Evolutionary conservation across 2,329 filamentous ascomycete genomes (phyloP).

Genomic region (Aspergillus tanneri): DNA sequence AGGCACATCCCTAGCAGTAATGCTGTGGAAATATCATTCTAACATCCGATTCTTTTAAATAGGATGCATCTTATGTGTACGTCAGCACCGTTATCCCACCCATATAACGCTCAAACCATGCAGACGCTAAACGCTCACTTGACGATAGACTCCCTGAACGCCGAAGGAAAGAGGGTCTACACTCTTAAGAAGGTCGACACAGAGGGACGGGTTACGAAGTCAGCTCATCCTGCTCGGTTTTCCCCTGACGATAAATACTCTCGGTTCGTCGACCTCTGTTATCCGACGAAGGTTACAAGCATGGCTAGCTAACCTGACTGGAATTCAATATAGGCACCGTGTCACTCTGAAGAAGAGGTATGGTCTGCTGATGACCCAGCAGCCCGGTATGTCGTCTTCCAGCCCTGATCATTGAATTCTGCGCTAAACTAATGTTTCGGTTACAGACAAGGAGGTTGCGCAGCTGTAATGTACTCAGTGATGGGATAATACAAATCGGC

Average conservation of each 20-base stretch:
- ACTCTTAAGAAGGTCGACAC: slow-evolving; percentile 78
- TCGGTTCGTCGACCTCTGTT: slow-evolving; percentile 46
- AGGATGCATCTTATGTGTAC: slow-evolving; percentile 47
- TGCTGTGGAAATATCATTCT: no score
- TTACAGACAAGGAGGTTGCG: slow-evolving; percentile 29
- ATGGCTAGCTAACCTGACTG: slow-evolving; percentile 9
- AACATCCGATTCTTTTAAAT: background rate
- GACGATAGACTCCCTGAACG: slow-evolving; percentile 69
- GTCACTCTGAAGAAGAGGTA: slow-evolving; percentile 95
- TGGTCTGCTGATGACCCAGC: slow-evolving; percentile 81
- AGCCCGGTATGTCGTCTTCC: slow-evolving; percentile 47
- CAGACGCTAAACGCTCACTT: slow-evolving; percentile 4
- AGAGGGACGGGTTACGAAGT: slow-evolving; percentile 85
- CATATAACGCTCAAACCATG: slow-evolving; percentile 8
- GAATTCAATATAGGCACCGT: slow-evolving; percentile 63
- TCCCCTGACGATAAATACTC: slow-evolving; percentile 99
- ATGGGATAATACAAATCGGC: slow-evolving; percentile 19
- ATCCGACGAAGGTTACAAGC: background rate
- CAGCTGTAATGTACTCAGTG: slow-evolving; percentile 31
- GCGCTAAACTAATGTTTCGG: slow-evolving; percentile 12
- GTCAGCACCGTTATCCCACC: slow-evolving; percentile 14
- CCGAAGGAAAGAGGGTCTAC: slow-evolving; percentile 83
- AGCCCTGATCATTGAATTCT: background rate
- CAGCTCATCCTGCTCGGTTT: slow-evolving; percentile 92
- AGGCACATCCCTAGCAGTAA: no score